Evolutionary conservation across 129 eudicot genomes (phyloP), one percentile per base, ranked within the genome.

Genomic region (Lactuca saligna): DNA sequence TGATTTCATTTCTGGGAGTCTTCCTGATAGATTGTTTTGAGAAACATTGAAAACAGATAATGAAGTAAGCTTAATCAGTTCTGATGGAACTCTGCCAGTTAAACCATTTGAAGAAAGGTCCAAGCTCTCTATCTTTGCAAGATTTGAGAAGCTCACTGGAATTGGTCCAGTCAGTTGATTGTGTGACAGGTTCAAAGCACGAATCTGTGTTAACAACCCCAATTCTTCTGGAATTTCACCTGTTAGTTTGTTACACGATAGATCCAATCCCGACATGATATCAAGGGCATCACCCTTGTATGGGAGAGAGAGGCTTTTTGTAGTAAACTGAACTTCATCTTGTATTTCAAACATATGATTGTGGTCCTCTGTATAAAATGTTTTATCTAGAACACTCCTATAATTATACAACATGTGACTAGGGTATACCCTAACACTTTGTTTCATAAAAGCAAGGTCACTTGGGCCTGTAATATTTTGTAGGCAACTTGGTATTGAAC

Each of bases 281-380:
- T 79, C 39, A 35, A 79, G 69, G 35, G 68, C 41, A 16, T 7
- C 37, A n/a, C 82, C 74, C 53, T 38, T 67, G 65, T 79, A 78
- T 17, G 31, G 8, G 8, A 14, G 55, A 29, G 38, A 39, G 42
- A 35, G 51, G 32, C 51, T 60, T 53, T 78, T 78, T 44, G 74
- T 63, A 11, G 62, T 25, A 25, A 25, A 25, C 29, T 25, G 29
- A 25, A 49, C 70, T 35, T 73, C 58, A 10, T 68, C 76, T 50
- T 17, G 48, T 3, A 17, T 42, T 2, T 56, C 61, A 49, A 49
- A 51, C 61, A 46, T 42, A 20, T 32, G n/a, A 17, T 10, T 31
- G 8, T 66, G 9, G 10, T 32, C 57, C 16, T 11, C 14, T 20
- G 29, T 13, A 20, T 54, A 14, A 17, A 8, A 39, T 9, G 53